Evolutionary conservation across 2,329 filamentous ascomycete species (phyloP).

Genomic region (Fusarium lyarnte): DNA sequence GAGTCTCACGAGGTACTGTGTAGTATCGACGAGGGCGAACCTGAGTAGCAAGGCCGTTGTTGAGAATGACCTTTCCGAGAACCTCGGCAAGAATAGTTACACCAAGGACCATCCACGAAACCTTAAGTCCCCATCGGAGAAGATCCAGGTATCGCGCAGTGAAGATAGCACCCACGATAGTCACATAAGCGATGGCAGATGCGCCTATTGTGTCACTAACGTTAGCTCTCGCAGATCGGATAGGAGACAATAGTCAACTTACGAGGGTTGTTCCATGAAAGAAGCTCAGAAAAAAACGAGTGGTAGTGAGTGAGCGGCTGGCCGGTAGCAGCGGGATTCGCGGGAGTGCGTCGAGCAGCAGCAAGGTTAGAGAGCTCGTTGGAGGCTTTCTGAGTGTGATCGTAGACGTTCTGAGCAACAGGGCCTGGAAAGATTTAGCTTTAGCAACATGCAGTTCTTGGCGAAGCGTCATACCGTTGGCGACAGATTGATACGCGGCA

Average conservation of each 20-base stretch:
- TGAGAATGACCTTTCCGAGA: constrained; percentile 68
- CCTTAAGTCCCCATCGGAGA: constrained; percentile 71
- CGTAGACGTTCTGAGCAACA: constrained; percentile 67
- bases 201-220: constrained; percentile 56
- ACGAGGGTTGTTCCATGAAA: constrained; percentile 76
- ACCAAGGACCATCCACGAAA: constrained; percentile 70
- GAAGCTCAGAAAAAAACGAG: constrained; percentile 74
- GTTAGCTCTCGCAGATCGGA: constrained; percentile 22
- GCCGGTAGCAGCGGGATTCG: constrained; percentile 64
- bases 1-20: constrained; percentile 69
- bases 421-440: constrained; percentile 56
- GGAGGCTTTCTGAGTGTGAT: constrained; percentile 64
- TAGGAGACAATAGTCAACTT: constrained; percentile 46
- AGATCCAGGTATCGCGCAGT: constrained; percentile 72
- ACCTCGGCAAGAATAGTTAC: constrained; percentile 70
- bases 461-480: constrained; percentile 54
- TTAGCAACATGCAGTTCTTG: constrained; percentile 19
- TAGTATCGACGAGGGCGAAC: constrained; percentile 74
- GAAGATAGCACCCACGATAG: constrained; percentile 68
- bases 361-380: constrained; percentile 68
- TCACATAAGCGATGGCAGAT: constrained; percentile 71
- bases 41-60: constrained; percentile 71
- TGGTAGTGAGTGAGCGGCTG: constrained; percentile 75
- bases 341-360: constrained; percentile 64
- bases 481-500: constrained; percentile 58